A percentile compares a stretch with the other conserved stretches of the same genome.
Evolutionary conservation across 192 early-diverging fungal genomes (phyloP).

Genomic region (Umbelopsis sp.): DNA sequence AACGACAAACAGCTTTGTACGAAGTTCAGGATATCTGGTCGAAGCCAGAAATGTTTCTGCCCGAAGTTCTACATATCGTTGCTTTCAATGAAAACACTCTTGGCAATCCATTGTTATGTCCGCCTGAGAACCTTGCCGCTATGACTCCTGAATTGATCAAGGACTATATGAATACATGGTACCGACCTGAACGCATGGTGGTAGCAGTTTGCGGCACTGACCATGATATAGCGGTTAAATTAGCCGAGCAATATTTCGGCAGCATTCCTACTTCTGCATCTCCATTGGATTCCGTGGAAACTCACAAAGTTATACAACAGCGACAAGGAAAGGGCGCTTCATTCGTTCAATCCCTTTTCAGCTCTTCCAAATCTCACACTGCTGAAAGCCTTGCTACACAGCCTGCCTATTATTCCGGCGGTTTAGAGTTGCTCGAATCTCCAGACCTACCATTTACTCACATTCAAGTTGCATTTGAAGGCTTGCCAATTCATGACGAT

Average conservation of each 20-base stretch:
- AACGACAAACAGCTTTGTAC: conserved; percentile 74
- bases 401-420: conserved; percentile 80
- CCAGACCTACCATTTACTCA: conserved; percentile 77
- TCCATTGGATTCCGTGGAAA: conserved; percentile 27
- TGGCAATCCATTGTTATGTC: conserved; percentile 79
- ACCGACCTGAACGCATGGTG: conserved; percentile 89
- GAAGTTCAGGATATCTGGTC: conserved; percentile 88
- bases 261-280: conserved; percentile 46
- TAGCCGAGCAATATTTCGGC: conserved; percentile 77
- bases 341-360: conserved; percentile 34
- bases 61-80: conserved; percentile 83
- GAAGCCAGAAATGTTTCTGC: conserved; percentile 84
- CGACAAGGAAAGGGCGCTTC: conserved; percentile 31
- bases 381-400: conserved; percentile 41
- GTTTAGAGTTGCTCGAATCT: conserved; percentile 71
- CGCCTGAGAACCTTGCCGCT: conserved; percentile 60
- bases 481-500: conserved; percentile 75
- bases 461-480: conserved; percentile 89
- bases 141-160: conserved; percentile 73
- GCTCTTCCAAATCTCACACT: not conserved
- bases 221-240: conserved; percentile 79
- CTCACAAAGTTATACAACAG: conserved; percentile 23
- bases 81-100: conserved; percentile 81
- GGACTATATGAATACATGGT: conserved; percentile 80
- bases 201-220: conserved; percentile 84